Evolutionary conservation across 306 rosid genomes (phyloP).

Genomic region (Nissolia schottii): DNA sequence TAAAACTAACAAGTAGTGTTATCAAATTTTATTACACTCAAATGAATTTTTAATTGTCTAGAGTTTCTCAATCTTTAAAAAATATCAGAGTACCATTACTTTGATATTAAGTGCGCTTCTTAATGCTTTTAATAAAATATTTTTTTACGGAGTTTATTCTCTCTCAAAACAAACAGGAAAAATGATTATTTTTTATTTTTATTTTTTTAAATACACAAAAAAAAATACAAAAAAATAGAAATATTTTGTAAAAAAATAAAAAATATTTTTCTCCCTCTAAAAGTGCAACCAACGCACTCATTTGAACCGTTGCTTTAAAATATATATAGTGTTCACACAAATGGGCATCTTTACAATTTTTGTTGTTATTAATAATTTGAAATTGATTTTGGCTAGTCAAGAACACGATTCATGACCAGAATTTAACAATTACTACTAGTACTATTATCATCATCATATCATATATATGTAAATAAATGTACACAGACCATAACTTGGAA

Average conservation of each 20-base stretch:
- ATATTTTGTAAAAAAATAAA: too few relatives aligned
- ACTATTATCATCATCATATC: constrained; percentile 15
- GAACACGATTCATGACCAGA: constrained; percentile 27
- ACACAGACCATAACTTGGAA: constrained; percentile 84
- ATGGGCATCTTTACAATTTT: neutral
- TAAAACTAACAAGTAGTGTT: neutral
- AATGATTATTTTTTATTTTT: too few relatives aligned
- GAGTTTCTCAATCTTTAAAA: neutral
- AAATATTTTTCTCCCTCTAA: too few relatives aligned
- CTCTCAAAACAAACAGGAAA: too few relatives aligned
- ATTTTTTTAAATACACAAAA: too few relatives aligned
- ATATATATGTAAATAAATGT: constrained; percentile 6
- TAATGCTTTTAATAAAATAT: too few relatives aligned
- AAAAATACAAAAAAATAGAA: too few relatives aligned
- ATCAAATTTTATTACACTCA: neutral
- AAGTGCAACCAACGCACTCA: too few relatives aligned
- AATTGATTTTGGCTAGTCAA: constrained; percentile 18
- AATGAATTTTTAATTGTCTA: neutral
- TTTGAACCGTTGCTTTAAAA: neutral
- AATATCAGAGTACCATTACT: too few relatives aligned
- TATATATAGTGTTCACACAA: neutral
- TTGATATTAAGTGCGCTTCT: too few relatives aligned
- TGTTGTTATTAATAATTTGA: neutral
- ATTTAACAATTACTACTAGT: too few relatives aligned
- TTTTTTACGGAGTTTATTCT: too few relatives aligned